Base-by-base conservation (phyloP, 2,329 filamentous ascomycete species). In the Neospermospora avenae region DNA sequence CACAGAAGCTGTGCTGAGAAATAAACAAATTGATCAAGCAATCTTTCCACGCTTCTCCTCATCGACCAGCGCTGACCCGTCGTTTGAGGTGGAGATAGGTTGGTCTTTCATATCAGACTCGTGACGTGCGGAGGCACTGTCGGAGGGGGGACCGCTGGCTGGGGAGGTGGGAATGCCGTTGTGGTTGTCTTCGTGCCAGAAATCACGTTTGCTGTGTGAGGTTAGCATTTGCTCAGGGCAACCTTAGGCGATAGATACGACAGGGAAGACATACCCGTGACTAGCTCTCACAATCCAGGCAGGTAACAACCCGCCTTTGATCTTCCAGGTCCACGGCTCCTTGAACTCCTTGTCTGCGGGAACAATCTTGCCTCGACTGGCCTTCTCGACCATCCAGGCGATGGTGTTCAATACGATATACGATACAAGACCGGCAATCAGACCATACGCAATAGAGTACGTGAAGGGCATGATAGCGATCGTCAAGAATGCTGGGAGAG, bases 401-500 rank as follows among this genome's bases (percentile, higher is more conserved):
- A 81, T 70, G 0, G 80, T 84, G 76, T 96, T 96, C 75, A 96
- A 81, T 64, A 89, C 71, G 48, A 88, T 87, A 74, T 96, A 96
- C 39, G 84, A 85, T 69, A 88, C 80, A 69, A 96, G 88, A 58
- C 91, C 90, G 1, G 70, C 89, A 68, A 96, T 96, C 14, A 96
- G 80, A 51, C 91, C 91, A 70, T 96, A 90, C 11, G 91, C 90
- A 70, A 96, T 95, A 39, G 86, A 90, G 78, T 95, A 96, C 2
- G 89, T 92, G 76, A 96, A 95, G 0, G 91, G 91, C 91, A 96
- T 96, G 63, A 93, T 77, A 60, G 87, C 85, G 63, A 96, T 88
- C 53, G 89, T 92, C 41, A 96, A 77, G 76, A 96, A 96, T 2
- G 91, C 90, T 0, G 91, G 91, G 20, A 96, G 81, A 1, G 90